phyloP scores from a whole-genome alignment of 495 filamentous ascomycete genomes.

The Sabuloglossum arenarium region DNA sequence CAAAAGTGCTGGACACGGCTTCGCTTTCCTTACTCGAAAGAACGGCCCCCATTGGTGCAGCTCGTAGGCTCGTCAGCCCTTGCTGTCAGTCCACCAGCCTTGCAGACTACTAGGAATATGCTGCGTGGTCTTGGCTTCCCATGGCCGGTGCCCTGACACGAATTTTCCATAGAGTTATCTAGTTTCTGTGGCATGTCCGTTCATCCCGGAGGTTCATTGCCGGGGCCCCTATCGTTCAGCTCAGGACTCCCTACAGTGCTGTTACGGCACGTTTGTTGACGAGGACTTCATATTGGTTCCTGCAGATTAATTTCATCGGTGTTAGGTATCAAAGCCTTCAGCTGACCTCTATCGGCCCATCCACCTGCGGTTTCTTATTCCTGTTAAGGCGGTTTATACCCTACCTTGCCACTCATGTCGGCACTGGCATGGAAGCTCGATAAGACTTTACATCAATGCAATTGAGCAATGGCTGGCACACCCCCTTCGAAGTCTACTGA shows the following conservation, averaged over 20 bases:
- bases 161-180: background rate
- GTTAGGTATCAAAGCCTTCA: conserved; percentile 1
- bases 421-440: background rate
- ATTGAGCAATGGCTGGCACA: background rate
- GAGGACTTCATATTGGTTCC: background rate
- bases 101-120: background rate
- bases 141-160: background rate
- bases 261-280: background rate
- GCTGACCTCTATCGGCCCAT: conserved; percentile 1
- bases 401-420: background rate
- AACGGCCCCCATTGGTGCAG: background rate
- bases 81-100: background rate
- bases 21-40: background rate
- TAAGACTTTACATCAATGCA: background rate
- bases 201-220: background rate
- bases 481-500: background rate
- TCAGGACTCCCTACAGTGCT: background rate
- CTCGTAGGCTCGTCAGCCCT: background rate
- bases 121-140: background rate
- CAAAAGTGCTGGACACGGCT: background rate
- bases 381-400: conserved; percentile 1
- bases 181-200: background rate
- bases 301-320: background rate
- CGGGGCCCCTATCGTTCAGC: background rate
- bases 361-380: background rate